Percentiles rank a stretch among this genome's conserved stretches.
phyloP scores from a whole-genome alignment of 225 moss, liverwort and hornwort species.

The Physcomitrellopsis africana region DNA sequence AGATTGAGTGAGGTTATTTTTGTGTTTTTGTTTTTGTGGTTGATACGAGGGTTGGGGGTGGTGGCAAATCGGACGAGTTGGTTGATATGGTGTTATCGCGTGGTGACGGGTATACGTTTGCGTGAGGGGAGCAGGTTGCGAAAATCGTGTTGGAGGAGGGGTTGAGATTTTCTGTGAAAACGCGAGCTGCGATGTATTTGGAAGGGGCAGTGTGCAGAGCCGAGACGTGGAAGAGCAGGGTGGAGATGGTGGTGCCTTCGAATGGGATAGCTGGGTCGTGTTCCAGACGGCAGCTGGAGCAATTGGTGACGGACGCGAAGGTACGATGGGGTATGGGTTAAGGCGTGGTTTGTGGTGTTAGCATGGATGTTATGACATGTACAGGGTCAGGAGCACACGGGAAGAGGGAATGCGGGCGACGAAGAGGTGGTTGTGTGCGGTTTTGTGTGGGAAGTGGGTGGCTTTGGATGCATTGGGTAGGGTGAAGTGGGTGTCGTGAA shows the following conservation, averaged over 20 bases:
- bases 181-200: constrained; percentile 35
- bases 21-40: too few species aligned
- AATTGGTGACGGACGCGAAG: constrained; percentile 73
- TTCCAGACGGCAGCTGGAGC: constrained; percentile 70
- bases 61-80: too few species aligned
- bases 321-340: constrained; percentile 41
- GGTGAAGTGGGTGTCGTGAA: too few species aligned
- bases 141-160: constrained; percentile 40
- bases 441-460: too few species aligned
- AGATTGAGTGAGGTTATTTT: too few species aligned
- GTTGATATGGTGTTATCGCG: background rate
- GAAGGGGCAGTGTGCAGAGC: constrained; percentile 43
- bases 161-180: constrained; percentile 36
- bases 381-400: too few species aligned
- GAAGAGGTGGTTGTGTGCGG: too few species aligned
- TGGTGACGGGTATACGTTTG: background rate
- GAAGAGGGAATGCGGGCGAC: too few species aligned
- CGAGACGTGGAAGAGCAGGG: constrained; percentile 70
- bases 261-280: constrained; percentile 68
- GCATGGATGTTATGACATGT: background rate
- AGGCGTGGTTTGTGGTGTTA: too few species aligned
- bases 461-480: too few species aligned
- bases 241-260: constrained; percentile 67
- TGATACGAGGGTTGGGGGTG: too few species aligned
- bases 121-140: constrained; percentile 33